These are phyloP conservation scores for Quercus rubra DNA, from an alignment of 306 rosid species.

Conservation along the genomic window DNA sequence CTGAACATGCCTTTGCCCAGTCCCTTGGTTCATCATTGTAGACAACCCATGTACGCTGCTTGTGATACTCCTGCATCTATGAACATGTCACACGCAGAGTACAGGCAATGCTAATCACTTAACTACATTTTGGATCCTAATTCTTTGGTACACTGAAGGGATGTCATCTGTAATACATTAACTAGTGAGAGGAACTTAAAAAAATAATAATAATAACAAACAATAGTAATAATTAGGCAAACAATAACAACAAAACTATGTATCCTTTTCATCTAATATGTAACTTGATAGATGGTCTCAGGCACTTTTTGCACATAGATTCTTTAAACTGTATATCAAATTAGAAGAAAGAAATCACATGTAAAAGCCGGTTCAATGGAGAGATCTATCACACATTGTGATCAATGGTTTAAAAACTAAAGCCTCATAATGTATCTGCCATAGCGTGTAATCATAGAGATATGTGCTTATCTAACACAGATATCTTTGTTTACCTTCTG, in stretches of 20 bases:
- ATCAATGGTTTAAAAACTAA: not conserved
- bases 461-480: too few species aligned
- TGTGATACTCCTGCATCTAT: constrained; percentile 41
- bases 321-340: not conserved
- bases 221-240: not conserved
- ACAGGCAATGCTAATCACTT: constrained; percentile 41
- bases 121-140: constrained; percentile 42
- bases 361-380: not conserved
- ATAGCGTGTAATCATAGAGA: too few species aligned
- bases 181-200: constrained; percentile 30
- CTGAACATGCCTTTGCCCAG: constrained; percentile 25
- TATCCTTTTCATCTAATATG: not conserved
- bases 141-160: constrained; percentile 56
- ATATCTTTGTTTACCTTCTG: too few species aligned
- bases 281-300: not conserved
- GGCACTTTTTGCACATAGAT: not conserved
- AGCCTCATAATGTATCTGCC: not conserved
- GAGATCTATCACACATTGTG: not conserved
- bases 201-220: not conserved
- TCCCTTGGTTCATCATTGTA: constrained; percentile 41
- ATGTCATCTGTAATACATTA: constrained; percentile 46
- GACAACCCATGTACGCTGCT: constrained; percentile 27
- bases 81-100: constrained; percentile 40
- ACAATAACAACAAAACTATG: not conserved
- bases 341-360: not conserved